Percentiles rank a stretch among this genome's conserved stretches.
Evolutionary conservation across 495 filamentous ascomycete genomes (phyloP).

Genomic region (Penicillium macrosclerotiorum): DNA sequence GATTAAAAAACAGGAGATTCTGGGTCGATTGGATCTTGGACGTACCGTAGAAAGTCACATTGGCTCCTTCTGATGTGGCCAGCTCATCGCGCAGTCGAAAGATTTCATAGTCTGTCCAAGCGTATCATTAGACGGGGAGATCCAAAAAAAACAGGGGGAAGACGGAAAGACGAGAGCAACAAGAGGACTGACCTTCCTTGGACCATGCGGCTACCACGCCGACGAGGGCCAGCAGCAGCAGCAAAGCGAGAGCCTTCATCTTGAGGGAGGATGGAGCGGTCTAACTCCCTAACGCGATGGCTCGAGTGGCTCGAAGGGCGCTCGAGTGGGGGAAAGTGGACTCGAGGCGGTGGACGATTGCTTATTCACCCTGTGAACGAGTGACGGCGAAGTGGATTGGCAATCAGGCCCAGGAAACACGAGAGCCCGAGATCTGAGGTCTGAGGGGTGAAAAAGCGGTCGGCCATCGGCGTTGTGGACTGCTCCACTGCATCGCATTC

Average conservation of each 20-base stretch:
- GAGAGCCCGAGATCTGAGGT: not conserved
- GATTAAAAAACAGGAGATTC: too few relatives aligned
- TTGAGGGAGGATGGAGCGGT: conserved; percentile 26
- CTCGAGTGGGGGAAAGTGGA: too few relatives aligned
- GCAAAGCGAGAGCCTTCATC: conserved; percentile 39
- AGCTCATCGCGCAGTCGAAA: conserved; percentile 91
- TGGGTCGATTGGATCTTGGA: too few relatives aligned
- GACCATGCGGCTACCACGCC: conserved; percentile 71
- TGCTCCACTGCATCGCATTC: conserved; percentile 8
- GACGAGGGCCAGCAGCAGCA: conserved; percentile 39
- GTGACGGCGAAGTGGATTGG: conserved; percentile 1
- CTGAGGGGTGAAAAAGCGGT: conserved; percentile 19
- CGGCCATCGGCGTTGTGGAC: conserved; percentile 3
- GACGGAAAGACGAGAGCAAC: conserved; percentile 2
- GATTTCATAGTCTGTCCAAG: conserved; percentile 82
- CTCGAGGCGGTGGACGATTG: too few relatives aligned
- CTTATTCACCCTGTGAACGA: too few relatives aligned
- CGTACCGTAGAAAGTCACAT: conserved; percentile 84
- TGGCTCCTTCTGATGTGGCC: conserved; percentile 66
- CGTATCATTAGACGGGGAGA: too few relatives aligned
- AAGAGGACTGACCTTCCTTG: conserved; percentile 67
- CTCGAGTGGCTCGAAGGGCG: too few relatives aligned
- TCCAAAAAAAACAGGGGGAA: conserved; percentile 10
- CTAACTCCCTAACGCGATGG: too few relatives aligned
- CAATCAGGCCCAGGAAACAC: conserved; percentile 2